Conservation (phyloP, 1,139 yeast genomes). For the Geotrichum europaeum region DNA sequence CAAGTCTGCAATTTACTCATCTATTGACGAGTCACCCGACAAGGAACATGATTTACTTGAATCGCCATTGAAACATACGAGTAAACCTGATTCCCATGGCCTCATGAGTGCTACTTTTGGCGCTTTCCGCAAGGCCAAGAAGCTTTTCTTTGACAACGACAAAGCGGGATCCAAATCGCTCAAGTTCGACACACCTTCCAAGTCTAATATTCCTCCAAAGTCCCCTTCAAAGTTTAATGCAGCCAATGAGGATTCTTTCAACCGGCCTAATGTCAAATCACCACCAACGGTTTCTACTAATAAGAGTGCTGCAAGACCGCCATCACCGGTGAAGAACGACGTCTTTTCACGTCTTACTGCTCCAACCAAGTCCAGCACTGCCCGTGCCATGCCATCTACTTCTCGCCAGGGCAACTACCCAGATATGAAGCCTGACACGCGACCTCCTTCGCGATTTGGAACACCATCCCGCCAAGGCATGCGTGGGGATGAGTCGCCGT, state of each 20-base stretch:
- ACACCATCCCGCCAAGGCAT: conserved; percentile 1
- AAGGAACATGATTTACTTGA: background rate
- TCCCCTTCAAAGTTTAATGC: conserved; percentile 3
- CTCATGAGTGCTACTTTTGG: conserved; percentile 14
- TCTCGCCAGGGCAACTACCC: conserved; percentile 1
- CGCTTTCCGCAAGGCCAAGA: conserved; percentile 17
- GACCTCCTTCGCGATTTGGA: background rate
- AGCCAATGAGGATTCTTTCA: background rate
- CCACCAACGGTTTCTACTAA: background rate
- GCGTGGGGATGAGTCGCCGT: background rate
- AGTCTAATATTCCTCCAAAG: background rate
- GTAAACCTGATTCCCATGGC: background rate
- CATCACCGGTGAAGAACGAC: conserved; percentile 2
- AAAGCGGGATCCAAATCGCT: background rate
- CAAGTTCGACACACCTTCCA: background rate
- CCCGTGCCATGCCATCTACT: background rate
- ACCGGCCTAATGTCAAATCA: background rate
- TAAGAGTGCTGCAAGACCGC: background rate
- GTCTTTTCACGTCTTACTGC: conserved; percentile 9
- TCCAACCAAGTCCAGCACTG: conserved; percentile 12
- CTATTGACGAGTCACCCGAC: background rate
- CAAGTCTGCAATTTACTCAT: background rate
- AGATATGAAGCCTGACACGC: background rate
- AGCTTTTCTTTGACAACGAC: conserved; percentile 12
- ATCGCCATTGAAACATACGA: background rate